A percentile compares a stretch with the other conserved stretches of the same genome.
phyloP scores from a whole-genome alignment of 2,329 filamentous ascomycete species.

The Xylaria sp. region DNA sequence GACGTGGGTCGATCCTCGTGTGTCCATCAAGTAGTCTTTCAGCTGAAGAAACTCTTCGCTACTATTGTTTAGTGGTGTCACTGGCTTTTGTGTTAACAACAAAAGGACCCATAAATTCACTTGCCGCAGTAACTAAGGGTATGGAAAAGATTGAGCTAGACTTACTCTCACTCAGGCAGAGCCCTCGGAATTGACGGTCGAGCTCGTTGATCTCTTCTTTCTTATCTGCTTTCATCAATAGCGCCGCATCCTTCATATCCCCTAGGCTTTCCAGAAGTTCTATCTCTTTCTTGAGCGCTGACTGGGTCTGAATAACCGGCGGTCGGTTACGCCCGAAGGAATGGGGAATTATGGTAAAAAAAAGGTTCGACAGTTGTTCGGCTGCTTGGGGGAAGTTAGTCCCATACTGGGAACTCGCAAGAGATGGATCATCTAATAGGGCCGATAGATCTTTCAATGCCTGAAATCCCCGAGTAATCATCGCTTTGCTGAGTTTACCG shows the following conservation, averaged over 20 bases:
- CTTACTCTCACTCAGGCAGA: slow-evolving; percentile 75
- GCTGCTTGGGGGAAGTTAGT: slow-evolving; percentile 56
- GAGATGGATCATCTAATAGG: slow-evolving; percentile 66
- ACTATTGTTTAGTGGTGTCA: slow-evolving; percentile 72
- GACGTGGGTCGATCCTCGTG: slow-evolving; percentile 74
- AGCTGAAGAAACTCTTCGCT: slow-evolving; percentile 74
- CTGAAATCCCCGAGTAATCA: slow-evolving; percentile 79
- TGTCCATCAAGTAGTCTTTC: slow-evolving; percentile 72
- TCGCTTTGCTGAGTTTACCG: slow-evolving; percentile 84
- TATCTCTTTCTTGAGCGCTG: slow-evolving; percentile 77
- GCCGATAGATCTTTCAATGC: slow-evolving; percentile 79
- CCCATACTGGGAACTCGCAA: slow-evolving; percentile 59
- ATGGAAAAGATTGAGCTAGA: background rate
- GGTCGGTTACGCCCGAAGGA: slow-evolving; percentile 76
- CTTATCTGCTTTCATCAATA: slow-evolving; percentile 77
- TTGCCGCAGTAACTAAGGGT: background rate
- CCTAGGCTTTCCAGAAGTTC: slow-evolving; percentile 82
- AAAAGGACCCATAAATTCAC: background rate
- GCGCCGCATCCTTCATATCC: slow-evolving; percentile 84
- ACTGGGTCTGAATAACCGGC: slow-evolving; percentile 69
- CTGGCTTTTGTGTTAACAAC: slow-evolving; percentile 28
- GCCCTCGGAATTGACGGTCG: slow-evolving; percentile 77
- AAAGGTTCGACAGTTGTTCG: slow-evolving; percentile 77
- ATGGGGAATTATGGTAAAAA: slow-evolving; percentile 86
- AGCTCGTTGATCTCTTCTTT: slow-evolving; percentile 69